These are phyloP conservation scores for Aspergillus coremiiformis DNA, from an alignment of 495 filamentous ascomycete genomes.

Conservation along the genomic window DNA sequence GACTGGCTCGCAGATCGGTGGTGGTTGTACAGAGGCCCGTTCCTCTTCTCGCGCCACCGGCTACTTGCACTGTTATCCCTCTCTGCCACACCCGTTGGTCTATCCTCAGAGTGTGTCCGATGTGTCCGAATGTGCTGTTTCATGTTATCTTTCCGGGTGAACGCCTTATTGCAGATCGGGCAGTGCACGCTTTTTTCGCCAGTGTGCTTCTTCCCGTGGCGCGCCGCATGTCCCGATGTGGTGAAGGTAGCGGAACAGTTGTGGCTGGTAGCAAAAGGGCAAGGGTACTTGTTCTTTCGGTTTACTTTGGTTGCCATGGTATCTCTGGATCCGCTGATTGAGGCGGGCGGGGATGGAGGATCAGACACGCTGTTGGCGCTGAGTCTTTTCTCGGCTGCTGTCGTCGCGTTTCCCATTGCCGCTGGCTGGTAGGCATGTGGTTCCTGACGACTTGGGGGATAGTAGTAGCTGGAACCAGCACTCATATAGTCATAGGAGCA, in stretches of 20 bases:
- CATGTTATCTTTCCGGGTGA: conserved; percentile 97
- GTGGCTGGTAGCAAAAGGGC: conserved; percentile 53
- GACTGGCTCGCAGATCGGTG: conserved; percentile 23
- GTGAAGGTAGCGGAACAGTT: conserved; percentile 80
- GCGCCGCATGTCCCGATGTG: conserved; percentile 91
- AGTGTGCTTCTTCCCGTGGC: conserved; percentile 94
- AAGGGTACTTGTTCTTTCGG: conserved; percentile 50
- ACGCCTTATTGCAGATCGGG: conserved; percentile 85
- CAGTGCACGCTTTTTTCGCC: conserved; percentile 90
- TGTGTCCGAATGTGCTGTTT: conserved; percentile 95
- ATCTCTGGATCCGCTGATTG: conserved; percentile 17
- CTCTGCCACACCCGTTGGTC: conserved; percentile 22
- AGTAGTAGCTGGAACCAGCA: conserved; percentile 13
- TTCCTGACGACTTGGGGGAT: conserved; percentile 14
- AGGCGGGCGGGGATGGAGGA: conserved; percentile 20
- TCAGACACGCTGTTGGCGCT: conserved; percentile 20
- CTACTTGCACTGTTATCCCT: conserved; percentile 18
- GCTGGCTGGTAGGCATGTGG: conserved; percentile 15
- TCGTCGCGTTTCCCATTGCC: neutral
- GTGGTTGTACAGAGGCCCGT: conserved; percentile 16
- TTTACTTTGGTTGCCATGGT: conserved; percentile 12
- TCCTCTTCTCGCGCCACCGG: conserved; percentile 9
- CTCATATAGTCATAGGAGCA: conserved; percentile 35
- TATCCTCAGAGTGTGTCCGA: conserved; percentile 35
- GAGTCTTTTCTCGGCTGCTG: conserved; percentile 24